Base-by-base conservation (phyloP, 23 red algal species). In the Gracilaria caudata region DNA sequence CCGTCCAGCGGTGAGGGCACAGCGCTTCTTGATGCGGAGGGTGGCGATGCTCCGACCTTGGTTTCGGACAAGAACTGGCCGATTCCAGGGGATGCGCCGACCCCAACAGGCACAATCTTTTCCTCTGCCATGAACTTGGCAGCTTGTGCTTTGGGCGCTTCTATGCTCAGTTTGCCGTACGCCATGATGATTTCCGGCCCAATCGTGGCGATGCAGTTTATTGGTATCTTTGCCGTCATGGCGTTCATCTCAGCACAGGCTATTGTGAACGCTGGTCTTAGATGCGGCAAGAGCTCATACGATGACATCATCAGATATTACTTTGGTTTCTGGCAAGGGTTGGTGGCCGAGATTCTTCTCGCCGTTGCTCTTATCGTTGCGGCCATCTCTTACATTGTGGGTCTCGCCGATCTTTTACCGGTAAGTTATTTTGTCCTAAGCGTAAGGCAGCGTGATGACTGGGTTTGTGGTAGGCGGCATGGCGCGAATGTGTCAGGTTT, bases 111-210 rank as follows among this genome's bases (percentile, higher is more conserved):
- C 10, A 82, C 77, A 23, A 77, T 88, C 29, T 55, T 81, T 56
- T 64, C 83, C 21, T 88, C 92, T 39, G 84, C 85, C 10, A 78
- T 95, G 79, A 95, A 95, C 80, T 76, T 95, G 80, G 70, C 77
- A 0, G 93, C 86, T 11, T 95, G 93, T 63, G 93, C 93, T 21
- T 66, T 95, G 47, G 93, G 93, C 14, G 93, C 93, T 41, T 86
- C 78, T 73, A 95, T 95, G 84, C 86, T 95, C 11, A 85, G 78
- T 21, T 56, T 95, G 33, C 93, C 93, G 29, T 89, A 88, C 64
- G 80, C 87, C 17, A 84, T 95, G 84, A 83, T 73, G 57, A 77
- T 83, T 59, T 84, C 79, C 3, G 93, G 93, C 17, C 82, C 86
- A 32, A 71, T 89, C 29, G 44, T 79, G 24, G 65, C 77, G 16